Conservation (phyloP, 2,329 filamentous ascomycete species). For the Karstenula rhodostoma region DNA sequence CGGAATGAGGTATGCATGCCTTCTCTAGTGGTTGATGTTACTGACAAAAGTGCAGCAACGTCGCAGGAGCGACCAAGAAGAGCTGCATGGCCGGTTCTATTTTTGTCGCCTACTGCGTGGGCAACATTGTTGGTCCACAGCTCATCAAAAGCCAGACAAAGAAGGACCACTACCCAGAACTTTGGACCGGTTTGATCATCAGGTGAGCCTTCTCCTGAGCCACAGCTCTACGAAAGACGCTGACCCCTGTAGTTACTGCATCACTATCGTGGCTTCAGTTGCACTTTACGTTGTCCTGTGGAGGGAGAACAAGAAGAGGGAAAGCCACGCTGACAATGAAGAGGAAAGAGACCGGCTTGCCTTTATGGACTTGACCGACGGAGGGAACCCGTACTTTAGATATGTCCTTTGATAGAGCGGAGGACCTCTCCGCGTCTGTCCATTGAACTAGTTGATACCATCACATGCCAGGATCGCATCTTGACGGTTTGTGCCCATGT, state of each 20-base stretch:
- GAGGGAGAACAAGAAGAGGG: conserved; percentile 59
- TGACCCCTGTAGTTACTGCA: conserved; percentile 63
- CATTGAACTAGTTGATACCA: not conserved
- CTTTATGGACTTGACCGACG: conserved; percentile 64
- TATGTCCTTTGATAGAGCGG: conserved; percentile 54
- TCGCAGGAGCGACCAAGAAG: conserved; percentile 80
- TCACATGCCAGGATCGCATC: not conserved
- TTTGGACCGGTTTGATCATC: conserved; percentile 75
- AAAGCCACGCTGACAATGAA: conserved; percentile 61
- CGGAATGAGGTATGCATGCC: conserved; percentile 56
- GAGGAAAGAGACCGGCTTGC: conserved; percentile 59
- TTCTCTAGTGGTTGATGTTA: no score
- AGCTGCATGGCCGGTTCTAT: conserved; percentile 77
- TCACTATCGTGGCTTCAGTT: conserved; percentile 67
- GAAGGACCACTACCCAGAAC: conserved; percentile 70
- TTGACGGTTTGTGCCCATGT: not conserved
- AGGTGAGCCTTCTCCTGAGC: conserved; percentile 50
- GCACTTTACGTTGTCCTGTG: conserved; percentile 67
- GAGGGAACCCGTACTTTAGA: conserved; percentile 65
- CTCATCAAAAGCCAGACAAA: conserved; percentile 73
- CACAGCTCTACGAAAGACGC: conserved; percentile 1
- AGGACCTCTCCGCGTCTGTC: no score
- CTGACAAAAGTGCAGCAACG: conserved; percentile 59
- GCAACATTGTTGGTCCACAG: conserved; percentile 79
- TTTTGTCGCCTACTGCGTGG: conserved; percentile 78